Base-by-base conservation (phyloP, 768 basidiomycete genomes). In the Mrakia frigida region DNA sequence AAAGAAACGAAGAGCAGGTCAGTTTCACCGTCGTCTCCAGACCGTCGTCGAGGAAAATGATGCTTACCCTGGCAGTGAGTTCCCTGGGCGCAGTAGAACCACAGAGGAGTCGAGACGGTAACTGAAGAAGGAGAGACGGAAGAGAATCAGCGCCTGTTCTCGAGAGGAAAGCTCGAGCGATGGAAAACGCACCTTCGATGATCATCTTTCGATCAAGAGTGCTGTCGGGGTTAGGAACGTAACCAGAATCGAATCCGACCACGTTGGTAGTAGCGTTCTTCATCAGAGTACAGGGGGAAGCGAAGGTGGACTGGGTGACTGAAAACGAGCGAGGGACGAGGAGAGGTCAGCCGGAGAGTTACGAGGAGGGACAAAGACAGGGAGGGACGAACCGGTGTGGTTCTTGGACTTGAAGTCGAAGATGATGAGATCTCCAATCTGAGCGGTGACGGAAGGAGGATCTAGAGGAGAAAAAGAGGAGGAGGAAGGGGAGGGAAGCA, bases 361-460 rank as follows among this genome's bases (percentile, higher is more conserved):
- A 28, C 23, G 31, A 63, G 35, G 63, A 67, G 35, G 35, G 9
- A 18, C 14, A 39, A 23, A 33, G 11, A 23, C 37, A 67, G 63
- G 6, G 35, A 16, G 13, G 35, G 23, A 31, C 33, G n/a, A 63
- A 11, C 61, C 18, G 18, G 31, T 9, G 7, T 23, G 31, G 7
- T 23, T 23, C 14, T 37, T 37, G 33, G 33, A 35, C 65, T 68
- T 68, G 65, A 68, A 68, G 39, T 68, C 65, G 37, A 68, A 68
- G 65, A 68, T 68, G 65, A 68, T 41, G 39, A 68, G 31, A 43
- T 68, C 65, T 37, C 65, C 65, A 13, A 68, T 41, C 35, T 37
- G 35, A n/a, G 65, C 65, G 35, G 65, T 68, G 6, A 68, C 65
- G 2, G 39, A 23, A 1, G 35, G 35, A 11, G 65, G 65, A 41